A percentile compares a stretch with the other conserved stretches of the same genome.
These are phyloP conservation scores for Hypomyces rosellus DNA, from an alignment of 2,329 filamentous ascomycete genomes.

Conservation along the genomic window DNA sequence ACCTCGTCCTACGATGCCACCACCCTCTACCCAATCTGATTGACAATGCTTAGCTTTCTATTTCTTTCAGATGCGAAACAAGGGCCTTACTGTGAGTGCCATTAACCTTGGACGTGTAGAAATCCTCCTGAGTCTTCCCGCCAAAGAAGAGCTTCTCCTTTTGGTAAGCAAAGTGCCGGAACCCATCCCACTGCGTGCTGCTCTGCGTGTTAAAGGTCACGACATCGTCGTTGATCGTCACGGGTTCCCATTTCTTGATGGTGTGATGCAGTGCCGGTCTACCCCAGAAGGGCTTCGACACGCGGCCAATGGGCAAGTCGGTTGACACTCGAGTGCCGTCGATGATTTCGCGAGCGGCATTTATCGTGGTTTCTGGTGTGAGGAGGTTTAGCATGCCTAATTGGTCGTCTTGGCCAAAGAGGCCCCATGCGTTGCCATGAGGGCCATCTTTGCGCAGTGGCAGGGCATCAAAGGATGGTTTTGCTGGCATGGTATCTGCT, in stretches of 20 bases:
- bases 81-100: constrained; percentile 22
- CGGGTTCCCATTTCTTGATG: constrained; percentile 22
- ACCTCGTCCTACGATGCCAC: constrained; percentile 43
- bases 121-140: constrained; percentile 35
- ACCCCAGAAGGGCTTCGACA: constrained; percentile 28
- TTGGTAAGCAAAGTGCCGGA: constrained; percentile 33
- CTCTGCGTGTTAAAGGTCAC: constrained; percentile 31
- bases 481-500: constrained; percentile 15
- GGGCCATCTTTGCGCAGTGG: constrained; percentile 44
- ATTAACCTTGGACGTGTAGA: constrained; percentile 27
- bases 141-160: constrained; percentile 29
- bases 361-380: constrained; percentile 27
- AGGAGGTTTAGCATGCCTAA: constrained; percentile 50
- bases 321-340: constrained; percentile 26
- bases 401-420: constrained; percentile 45
- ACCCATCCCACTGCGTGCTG: constrained; percentile 35
- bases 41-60: neutral
- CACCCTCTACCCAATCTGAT: constrained; percentile 26
- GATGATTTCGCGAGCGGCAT: constrained; percentile 23
- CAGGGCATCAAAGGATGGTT: constrained; percentile 36
- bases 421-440: constrained; percentile 49
- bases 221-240: constrained; percentile 27
- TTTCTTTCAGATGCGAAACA: neutral
- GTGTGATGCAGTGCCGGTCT: constrained; percentile 24
- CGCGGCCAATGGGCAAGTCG: constrained; percentile 28